A percentile compares a stretch with the other conserved stretches of the same genome.
Evolutionary conservation across 2,329 filamentous ascomycete species (phyloP).

Genomic region (Nigrospora sphaerica): DNA sequence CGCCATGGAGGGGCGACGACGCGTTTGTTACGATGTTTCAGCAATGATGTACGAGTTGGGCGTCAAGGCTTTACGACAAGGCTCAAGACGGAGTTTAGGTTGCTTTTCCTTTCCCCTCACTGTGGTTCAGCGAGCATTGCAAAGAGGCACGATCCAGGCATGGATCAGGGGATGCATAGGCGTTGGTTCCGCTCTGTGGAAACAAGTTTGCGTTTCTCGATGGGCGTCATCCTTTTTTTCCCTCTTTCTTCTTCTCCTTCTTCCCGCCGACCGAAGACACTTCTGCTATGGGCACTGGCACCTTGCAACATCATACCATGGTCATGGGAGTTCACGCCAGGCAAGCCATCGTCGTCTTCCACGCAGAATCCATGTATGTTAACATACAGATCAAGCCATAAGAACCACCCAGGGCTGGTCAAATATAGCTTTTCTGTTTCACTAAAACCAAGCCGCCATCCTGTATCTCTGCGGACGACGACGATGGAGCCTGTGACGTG

Average conservation of each 20-base stretch:
- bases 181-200: slow-evolving; percentile 21
- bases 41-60: slow-evolving; percentile 17
- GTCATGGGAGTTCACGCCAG: slow-evolving; percentile 40
- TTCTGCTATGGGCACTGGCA: slow-evolving; percentile 6
- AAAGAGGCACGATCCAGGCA: slow-evolving; percentile 25
- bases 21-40: slow-evolving; percentile 12
- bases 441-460: slow-evolving; percentile 27
- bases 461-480: slow-evolving; percentile 48
- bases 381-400: slow-evolving; percentile 38
- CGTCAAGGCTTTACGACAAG: slow-evolving; percentile 19
- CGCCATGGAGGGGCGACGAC: slow-evolving; percentile 6
- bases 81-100: slow-evolving; percentile 18
- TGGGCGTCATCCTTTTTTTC: no score
- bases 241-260: no score
- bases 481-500: slow-evolving; percentile 54
- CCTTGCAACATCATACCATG: slow-evolving; percentile 18
- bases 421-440: slow-evolving; percentile 43
- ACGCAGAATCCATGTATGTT: slow-evolving; percentile 58
- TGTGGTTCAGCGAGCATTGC: slow-evolving; percentile 41
- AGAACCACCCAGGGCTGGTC: slow-evolving; percentile 29
- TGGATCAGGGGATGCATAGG: slow-evolving; percentile 25
- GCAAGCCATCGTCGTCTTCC: slow-evolving; percentile 68
- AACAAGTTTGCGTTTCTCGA: not conserved
- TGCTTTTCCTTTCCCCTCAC: slow-evolving; percentile 24
- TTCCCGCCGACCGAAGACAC: slow-evolving; percentile 10